Evolutionary conservation across 1,139 yeast species (phyloP), one percentile per base, ranked within the genome.

Genomic region (Hemisphaericaspora lyxosophila): DNA sequence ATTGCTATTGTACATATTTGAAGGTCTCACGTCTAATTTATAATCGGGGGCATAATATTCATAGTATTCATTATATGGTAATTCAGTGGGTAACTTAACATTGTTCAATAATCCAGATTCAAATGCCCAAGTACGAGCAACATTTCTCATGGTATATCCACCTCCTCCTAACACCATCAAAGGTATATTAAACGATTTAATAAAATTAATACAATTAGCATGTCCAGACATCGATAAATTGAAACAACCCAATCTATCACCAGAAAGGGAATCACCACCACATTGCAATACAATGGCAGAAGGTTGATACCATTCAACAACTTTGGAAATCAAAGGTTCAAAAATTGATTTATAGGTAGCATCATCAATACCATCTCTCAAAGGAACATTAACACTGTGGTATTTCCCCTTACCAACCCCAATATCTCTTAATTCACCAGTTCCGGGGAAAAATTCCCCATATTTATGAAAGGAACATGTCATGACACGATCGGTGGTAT

Each of bases 11-110:
- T 86, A 88, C 97, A 92, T 90, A 60, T 92, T 92, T 13, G 95
- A 85, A 11, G 97, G 95, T 48, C 97, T 78, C 35, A 92, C 97
- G 55, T 90, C 97, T 40, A 86, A 70, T 57, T 85, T 83, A 63
- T 92, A 90, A 64, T 90, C 97, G 1, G 98, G 98, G 0, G 97
- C 97, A 62, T 85, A 90, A 67, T 90, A 90, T 66, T 90, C 97
- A 64, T 87, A 90, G 67, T 92, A 92, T 61, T 92, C 97, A 60
- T 90, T 90, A 70, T 88, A 90, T 5, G 97, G 97, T 51, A 90
- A 75, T 55, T 90, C 96, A 11, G 80, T 70, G 18, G 89, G 95
- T 48, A 90, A 70, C 16, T 80, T 62, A 44, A 83, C 86, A 53
- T 88, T 85, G 53, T 88, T 90, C 49, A 90, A 70, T 41, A 92